phyloP scores from a whole-genome alignment of 371 early-diverging fungal species.

The Mortierella sp. region DNA sequence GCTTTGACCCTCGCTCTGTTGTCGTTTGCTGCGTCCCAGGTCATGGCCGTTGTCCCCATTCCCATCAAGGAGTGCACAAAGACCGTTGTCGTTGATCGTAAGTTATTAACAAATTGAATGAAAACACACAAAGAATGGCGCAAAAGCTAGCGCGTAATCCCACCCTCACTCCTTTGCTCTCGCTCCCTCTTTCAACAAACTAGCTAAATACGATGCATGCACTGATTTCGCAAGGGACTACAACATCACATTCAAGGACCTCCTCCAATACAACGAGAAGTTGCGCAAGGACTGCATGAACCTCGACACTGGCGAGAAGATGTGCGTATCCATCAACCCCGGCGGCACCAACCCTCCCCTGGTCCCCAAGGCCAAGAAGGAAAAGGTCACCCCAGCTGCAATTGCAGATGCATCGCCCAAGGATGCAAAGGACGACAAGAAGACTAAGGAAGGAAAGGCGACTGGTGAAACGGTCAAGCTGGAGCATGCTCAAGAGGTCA shows the following conservation, averaged over 20 bases:
- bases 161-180: not conserved
- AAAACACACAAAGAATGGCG: not conserved
- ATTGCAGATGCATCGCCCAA: not conserved
- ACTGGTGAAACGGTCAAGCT: not conserved
- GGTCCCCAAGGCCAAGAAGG: not conserved
- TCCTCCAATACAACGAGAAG: constrained; percentile 36
- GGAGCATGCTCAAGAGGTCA: not conserved
- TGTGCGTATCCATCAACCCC: constrained; percentile 37
- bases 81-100: constrained; percentile 33
- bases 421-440: not conserved
- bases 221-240: constrained; percentile 6
- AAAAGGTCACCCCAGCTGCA: not conserved
- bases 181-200: not conserved
- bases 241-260: constrained; percentile 20
- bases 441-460: not conserved
- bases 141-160: not conserved
- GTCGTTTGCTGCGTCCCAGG: constrained; percentile 39
- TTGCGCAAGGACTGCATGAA: constrained; percentile 29
- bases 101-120: not conserved
- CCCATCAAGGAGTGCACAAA: constrained; percentile 40
- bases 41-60: constrained; percentile 42
- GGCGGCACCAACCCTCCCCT: constrained; percentile 11
- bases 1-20: constrained; percentile 32
- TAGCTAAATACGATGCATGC: constrained; percentile 13
- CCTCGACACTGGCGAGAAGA: constrained; percentile 27